Evolutionary conservation across 345 rosid species (phyloP).

Genomic region (Eucalyptus marginata): DNA sequence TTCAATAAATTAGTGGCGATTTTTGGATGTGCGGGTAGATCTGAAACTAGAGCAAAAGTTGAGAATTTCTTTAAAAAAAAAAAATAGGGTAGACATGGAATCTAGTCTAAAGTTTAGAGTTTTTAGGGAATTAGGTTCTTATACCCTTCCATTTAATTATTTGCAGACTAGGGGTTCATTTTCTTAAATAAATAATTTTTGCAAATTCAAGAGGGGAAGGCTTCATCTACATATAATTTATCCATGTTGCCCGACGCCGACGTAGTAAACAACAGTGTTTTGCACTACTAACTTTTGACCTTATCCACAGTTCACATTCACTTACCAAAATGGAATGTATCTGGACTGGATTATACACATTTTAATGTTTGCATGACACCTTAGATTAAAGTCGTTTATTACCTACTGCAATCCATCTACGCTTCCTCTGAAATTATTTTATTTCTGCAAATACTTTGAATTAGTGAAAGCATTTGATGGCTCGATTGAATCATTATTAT

Average conservation of each 20-base stretch:
- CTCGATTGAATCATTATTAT: background rate
- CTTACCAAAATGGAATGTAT: background rate
- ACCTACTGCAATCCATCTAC: background rate
- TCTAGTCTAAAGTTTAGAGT: background rate
- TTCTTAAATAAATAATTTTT: background rate
- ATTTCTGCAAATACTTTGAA: background rate
- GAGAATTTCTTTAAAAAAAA: background rate
- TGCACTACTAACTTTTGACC: background rate
- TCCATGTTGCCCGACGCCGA: background rate
- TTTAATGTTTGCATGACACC: background rate
- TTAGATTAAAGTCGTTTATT: background rate
- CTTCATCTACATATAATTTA: background rate
- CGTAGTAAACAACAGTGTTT: background rate
- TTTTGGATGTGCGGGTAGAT: background rate
- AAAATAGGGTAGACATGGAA: background rate
- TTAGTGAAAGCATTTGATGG: background rate
- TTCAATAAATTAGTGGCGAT: too few relatives aligned
- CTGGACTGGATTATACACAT: background rate
- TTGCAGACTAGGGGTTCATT: background rate
- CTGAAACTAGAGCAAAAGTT: fast-evolving
- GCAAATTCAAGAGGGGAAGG: background rate
- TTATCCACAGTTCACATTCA: background rate
- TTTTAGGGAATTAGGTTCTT: background rate
- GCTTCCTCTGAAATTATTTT: background rate
- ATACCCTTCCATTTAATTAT: background rate